Percentiles rank a stretch among this genome's conserved stretches.
Conservation (phyloP, 2,329 filamentous ascomycete genomes). For the Podosphaera xanthii region DNA sequence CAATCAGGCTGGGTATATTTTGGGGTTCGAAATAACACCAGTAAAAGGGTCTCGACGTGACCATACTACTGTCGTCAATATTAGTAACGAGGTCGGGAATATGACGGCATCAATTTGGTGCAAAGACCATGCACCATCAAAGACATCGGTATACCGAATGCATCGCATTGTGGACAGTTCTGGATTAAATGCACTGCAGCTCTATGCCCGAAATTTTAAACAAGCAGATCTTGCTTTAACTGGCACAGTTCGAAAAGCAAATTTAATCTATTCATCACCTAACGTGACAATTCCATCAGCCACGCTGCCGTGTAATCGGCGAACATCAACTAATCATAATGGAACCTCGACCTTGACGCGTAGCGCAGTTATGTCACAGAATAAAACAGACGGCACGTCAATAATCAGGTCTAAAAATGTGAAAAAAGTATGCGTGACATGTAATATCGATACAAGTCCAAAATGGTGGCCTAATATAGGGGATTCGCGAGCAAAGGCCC, state of each 20-base stretch:
- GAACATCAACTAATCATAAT: constrained; percentile 29
- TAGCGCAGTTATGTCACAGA: constrained; percentile 9
- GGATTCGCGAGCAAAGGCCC: neutral
- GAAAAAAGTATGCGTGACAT: constrained; percentile 38
- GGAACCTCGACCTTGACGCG: constrained; percentile 7
- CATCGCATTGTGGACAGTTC: constrained; percentile 46
- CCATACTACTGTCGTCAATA: constrained; percentile 52
- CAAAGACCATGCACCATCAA: constrained; percentile 58
- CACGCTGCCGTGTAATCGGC: constrained; percentile 23
- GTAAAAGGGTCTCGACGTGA: constrained; percentile 78
- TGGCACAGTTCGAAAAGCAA: constrained; percentile 82
- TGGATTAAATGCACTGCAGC: constrained; percentile 60
- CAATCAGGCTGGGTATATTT: constrained; percentile 54
- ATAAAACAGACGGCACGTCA: constrained; percentile 11
- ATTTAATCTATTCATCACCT: constrained; percentile 24
- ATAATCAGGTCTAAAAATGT: constrained; percentile 1
- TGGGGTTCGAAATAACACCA: constrained; percentile 77
- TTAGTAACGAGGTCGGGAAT: constrained; percentile 61
- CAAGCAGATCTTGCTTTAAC: constrained; percentile 80
- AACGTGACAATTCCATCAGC: constrained; percentile 10
- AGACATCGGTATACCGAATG: constrained; percentile 55
- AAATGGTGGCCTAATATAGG: constrained; percentile 35
- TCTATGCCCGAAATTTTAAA: constrained; percentile 78
- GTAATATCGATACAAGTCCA: constrained; percentile 47
- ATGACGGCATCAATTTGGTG: constrained; percentile 81